Evolutionary conservation across 2,329 filamentous ascomycete species (phyloP).

Genomic region (Mycosphaerelloides madeirae): DNA sequence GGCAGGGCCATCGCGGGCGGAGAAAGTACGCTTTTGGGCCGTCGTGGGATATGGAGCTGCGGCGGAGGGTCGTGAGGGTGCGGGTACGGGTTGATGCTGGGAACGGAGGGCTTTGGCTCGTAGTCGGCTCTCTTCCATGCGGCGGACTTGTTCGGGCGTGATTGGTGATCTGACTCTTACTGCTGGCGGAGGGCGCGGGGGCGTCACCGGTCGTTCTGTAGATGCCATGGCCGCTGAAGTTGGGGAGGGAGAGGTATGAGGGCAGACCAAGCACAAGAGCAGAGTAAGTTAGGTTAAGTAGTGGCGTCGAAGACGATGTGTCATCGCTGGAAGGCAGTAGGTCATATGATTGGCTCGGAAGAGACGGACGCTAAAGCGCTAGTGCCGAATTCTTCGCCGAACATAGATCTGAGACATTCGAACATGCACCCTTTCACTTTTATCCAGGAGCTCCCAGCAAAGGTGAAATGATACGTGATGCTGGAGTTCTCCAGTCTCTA

Average conservation of each 20-base stretch:
- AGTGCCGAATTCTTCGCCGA: too few relatives aligned
- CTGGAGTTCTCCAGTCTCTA: too few relatives aligned
- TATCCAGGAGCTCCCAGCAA: too few relatives aligned
- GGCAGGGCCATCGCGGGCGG: slow-evolving; percentile 45
- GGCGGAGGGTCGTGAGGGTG: slow-evolving; percentile 10
- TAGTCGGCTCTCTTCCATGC: slow-evolving; percentile 75
- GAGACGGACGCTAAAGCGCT: too few relatives aligned
- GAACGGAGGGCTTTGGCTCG: slow-evolving; percentile 82
- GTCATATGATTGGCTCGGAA: too few relatives aligned
- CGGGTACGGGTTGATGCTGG: slow-evolving; percentile 53
- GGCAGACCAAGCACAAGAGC: too few relatives aligned
- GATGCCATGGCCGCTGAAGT: slow-evolving; percentile 24
- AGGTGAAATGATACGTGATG: too few relatives aligned
- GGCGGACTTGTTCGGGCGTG: slow-evolving; percentile 58
- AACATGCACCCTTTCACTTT: too few relatives aligned
- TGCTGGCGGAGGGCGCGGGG: slow-evolving; percentile 39
- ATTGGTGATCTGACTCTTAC: slow-evolving; percentile 43
- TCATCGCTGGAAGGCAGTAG: too few relatives aligned
- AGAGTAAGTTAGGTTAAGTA: too few relatives aligned
- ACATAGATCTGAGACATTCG: too few relatives aligned
- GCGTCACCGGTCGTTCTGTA: slow-evolving; percentile 44
- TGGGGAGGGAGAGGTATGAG: not conserved
- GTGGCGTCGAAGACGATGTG: too few relatives aligned
- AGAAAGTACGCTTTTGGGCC: slow-evolving; percentile 69
- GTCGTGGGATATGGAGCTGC: slow-evolving; percentile 32